These are phyloP conservation scores for Lagerstroemia speciosa DNA, from an alignment of 345 rosid genomes.

Conservation along the genomic window DNA sequence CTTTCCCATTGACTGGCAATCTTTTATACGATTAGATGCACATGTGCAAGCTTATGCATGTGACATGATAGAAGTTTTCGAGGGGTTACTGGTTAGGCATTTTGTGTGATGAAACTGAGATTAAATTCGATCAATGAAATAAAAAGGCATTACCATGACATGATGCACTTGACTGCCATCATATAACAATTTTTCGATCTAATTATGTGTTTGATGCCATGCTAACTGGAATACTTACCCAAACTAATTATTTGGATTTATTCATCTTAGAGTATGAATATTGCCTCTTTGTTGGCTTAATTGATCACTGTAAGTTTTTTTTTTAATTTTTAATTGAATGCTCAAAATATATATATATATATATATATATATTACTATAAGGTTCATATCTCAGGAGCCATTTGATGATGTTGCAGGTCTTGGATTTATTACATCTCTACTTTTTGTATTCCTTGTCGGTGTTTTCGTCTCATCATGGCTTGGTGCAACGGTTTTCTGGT, in stretches of 20 bases:
- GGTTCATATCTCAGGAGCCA: neutral
- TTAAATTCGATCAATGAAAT: too few relatives aligned
- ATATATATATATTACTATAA: neutral
- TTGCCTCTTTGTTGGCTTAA: too few relatives aligned
- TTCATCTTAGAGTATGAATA: neutral
- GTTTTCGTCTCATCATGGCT: conserved; percentile 63
- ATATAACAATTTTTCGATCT: neutral
- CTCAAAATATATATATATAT: too few relatives aligned
- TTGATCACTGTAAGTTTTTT: too few relatives aligned
- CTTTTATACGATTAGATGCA: neutral
- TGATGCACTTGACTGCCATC: neutral
- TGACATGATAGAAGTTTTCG: neutral
- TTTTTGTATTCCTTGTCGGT: conserved; percentile 55
- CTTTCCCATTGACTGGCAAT: neutral
- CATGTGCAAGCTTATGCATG: neutral
- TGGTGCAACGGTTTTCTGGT: conserved; percentile 55
- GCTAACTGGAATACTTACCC: neutral
- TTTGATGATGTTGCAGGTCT: conserved; percentile 36
- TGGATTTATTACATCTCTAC: conserved; percentile 57
- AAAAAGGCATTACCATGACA: neutral
- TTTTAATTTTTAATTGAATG: too few relatives aligned
- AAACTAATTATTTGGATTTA: neutral
- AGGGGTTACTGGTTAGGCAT: neutral
- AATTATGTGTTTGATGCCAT: neutral
- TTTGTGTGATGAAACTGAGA: neutral